Percentiles rank a stretch among this genome's conserved stretches.
Evolutionary conservation across 345 rosid species (phyloP).

Genomic region (Linum usitatissimum): DNA sequence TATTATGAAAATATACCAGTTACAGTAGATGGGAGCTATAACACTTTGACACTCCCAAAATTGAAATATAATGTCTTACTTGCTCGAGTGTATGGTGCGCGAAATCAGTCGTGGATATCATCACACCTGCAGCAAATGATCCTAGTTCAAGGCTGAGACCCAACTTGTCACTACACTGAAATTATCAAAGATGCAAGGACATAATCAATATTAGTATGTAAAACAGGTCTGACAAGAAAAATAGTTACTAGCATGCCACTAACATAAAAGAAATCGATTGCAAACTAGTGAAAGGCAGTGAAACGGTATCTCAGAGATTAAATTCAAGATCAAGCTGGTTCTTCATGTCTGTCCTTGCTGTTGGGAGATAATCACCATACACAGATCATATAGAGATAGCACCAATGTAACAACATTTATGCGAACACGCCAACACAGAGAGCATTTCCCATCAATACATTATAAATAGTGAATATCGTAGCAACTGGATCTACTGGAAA

Average conservation of each 20-base stretch:
- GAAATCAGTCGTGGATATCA: constrained; percentile 97
- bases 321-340: too few relatives aligned
- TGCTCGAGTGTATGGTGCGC: constrained; percentile 93
- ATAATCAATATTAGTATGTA: background rate
- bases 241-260: background rate
- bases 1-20: too few relatives aligned
- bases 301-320: too few relatives aligned
- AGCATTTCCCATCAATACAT: too few relatives aligned
- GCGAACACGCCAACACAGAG: too few relatives aligned
- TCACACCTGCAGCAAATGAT: constrained; percentile 97
- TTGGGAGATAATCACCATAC: too few relatives aligned
- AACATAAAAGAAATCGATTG: too few relatives aligned
- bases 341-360: too few relatives aligned
- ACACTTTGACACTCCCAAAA: constrained; percentile 5
- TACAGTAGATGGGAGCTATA: constrained; percentile 5
- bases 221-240: background rate
- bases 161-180: constrained; percentile 96
- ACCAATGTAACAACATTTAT: too few relatives aligned
- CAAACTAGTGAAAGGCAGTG: background rate
- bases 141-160: constrained; percentile 97
- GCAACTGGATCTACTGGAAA: too few relatives aligned
- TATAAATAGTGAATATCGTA: too few relatives aligned
- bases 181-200: constrained; percentile 12
- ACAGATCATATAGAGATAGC: too few relatives aligned
- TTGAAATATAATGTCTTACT: constrained; percentile 29